These are phyloP conservation scores for Camelina neglecta DNA, from an alignment of 345 rosid genomes.

Conservation along the genomic window DNA sequence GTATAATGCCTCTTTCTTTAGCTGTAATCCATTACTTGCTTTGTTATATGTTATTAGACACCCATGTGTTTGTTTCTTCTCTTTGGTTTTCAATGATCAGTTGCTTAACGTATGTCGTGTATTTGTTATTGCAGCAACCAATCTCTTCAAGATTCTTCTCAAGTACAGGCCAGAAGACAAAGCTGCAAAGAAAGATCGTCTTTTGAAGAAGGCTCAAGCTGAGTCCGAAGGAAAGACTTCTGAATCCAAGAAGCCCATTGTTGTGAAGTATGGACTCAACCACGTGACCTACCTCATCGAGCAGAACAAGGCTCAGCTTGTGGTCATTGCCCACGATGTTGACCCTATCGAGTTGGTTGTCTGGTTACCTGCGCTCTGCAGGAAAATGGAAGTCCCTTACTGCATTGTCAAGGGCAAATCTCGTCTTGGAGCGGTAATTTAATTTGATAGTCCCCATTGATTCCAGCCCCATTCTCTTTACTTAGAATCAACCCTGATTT, in stretches of 20 bases:
- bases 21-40: too few species aligned
- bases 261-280: slow-evolving; percentile 73
- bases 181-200: slow-evolving; percentile 71
- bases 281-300: slow-evolving; percentile 76
- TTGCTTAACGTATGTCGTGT: neutral
- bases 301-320: slow-evolving; percentile 81
- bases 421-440: slow-evolving; percentile 67
- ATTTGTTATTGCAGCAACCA: slow-evolving; percentile 52
- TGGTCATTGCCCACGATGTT: slow-evolving; percentile 83
- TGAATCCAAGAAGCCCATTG: slow-evolving; percentile 73
- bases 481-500: neutral
- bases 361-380: slow-evolving; percentile 80
- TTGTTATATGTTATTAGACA: neutral
- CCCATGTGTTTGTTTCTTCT: neutral
- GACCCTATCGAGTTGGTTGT: slow-evolving; percentile 85
- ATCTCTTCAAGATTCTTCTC: slow-evolving; percentile 60
- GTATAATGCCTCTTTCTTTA: slow-evolving; percentile 29
- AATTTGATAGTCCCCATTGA: neutral
- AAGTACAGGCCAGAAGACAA: slow-evolving; percentile 79
- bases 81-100: neutral
- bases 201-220: slow-evolving; percentile 64
- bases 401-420: slow-evolving; percentile 81
- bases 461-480: neutral
- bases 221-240: slow-evolving; percentile 65
- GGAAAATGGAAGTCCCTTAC: slow-evolving; percentile 90